phyloP scores from a whole-genome alignment of 2,329 filamentous ascomycete species.

The Colletotrichum sp. region DNA sequence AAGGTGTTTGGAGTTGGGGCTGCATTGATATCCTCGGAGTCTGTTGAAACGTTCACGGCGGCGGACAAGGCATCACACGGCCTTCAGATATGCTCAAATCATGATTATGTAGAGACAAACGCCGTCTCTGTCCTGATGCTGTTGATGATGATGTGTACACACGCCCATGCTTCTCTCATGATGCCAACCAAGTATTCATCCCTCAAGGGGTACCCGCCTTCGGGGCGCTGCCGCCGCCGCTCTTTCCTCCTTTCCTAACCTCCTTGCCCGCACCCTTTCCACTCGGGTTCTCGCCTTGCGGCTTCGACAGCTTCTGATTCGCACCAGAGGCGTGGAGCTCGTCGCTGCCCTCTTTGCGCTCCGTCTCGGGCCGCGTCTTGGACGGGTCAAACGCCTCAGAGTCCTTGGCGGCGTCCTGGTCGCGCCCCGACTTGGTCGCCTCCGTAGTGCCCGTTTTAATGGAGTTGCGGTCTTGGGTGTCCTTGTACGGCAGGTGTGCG shows the following conservation, averaged over 20 bases:
- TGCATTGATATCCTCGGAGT: conserved; percentile 8
- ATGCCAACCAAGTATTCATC: neutral
- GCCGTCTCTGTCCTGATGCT: neutral
- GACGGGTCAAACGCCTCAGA: conserved; percentile 71
- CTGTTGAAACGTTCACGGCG: neutral
- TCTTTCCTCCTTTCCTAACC: conserved; percentile 38
- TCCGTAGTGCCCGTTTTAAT: conserved; percentile 72
- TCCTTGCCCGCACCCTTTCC: conserved; percentile 37
- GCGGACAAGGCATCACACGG: neutral
- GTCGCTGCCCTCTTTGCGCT: conserved; percentile 45
- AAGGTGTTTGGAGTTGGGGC: conserved; percentile 3
- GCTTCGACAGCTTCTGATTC: conserved; percentile 46
- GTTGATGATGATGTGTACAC: neutral
- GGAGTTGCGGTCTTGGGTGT: conserved; percentile 61
- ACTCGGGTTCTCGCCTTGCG: conserved; percentile 38
- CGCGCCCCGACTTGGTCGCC: conserved; percentile 70
- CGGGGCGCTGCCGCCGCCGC: conserved; percentile 30
- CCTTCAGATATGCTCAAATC: neutral
- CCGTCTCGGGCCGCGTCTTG: conserved; percentile 70
- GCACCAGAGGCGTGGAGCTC: conserved; percentile 49
- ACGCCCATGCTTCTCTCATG: neutral
- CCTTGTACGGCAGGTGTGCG: conserved; percentile 47
- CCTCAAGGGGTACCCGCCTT: conserved; percentile 31
- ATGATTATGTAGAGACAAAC: neutral
- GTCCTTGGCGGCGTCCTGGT: conserved; percentile 59